Evolutionary conservation across 495 filamentous ascomycete genomes (phyloP).

Genomic region (Talaromyces borbonicus): DNA sequence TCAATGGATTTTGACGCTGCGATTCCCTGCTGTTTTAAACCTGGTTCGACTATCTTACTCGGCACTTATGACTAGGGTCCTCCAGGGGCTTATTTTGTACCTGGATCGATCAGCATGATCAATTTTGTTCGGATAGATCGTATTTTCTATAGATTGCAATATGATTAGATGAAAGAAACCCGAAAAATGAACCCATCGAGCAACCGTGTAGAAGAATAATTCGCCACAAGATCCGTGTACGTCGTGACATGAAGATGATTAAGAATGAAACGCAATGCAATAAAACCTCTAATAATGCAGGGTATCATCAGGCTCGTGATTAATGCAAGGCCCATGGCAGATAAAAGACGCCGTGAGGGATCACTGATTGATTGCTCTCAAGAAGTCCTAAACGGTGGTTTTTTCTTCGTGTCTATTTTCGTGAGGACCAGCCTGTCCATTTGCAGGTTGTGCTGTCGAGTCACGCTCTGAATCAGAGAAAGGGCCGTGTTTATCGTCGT

Average conservation of each 20-base stretch:
- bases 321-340: background rate
- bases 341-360: background rate
- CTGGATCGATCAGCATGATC: conserved; percentile 1
- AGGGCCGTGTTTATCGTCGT: conserved; percentile 21
- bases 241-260: too few relatives aligned
- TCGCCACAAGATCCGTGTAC: too few relatives aligned
- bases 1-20: conserved; percentile 9
- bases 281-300: background rate
- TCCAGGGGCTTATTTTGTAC: background rate
- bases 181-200: too few relatives aligned
- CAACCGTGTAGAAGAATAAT: too few relatives aligned
- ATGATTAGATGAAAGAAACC: too few relatives aligned
- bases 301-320: background rate
- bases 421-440: background rate
- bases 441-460: background rate
- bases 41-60: too few relatives aligned
- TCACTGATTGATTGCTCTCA: background rate
- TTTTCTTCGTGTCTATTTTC: background rate
- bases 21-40: too few relatives aligned
- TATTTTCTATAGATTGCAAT: background rate
- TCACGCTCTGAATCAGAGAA: background rate
- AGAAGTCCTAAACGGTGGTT: background rate
- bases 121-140: too few relatives aligned
- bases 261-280: background rate
- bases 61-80: background rate